Conservation (phyloP, 768 basidiomycete genomes). For the Hygrocybe punicea region DNA sequence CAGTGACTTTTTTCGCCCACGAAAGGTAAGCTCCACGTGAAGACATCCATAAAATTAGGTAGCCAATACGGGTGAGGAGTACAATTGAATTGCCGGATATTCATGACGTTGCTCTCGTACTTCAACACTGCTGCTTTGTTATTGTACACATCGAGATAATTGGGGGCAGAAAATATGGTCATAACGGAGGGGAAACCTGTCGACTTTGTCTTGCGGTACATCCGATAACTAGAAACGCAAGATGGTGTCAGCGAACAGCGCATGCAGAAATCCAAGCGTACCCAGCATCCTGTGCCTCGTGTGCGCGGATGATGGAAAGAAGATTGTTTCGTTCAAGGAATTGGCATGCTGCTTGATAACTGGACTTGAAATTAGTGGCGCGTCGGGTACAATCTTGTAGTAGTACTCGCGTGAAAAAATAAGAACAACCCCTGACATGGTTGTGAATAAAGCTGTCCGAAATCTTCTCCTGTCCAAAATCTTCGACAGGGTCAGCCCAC, state of each 20-base stretch:
- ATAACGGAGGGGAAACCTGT: slow-evolving; percentile 99
- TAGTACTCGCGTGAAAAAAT: slow-evolving; percentile 66
- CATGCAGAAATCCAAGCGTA: slow-evolving; percentile 33
- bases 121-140: slow-evolving; percentile 99
- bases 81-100: slow-evolving; percentile 97
- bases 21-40: slow-evolving; percentile 98
- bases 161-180: slow-evolving; percentile 99
- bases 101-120: slow-evolving; percentile 98
- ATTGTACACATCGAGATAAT: slow-evolving; percentile 97
- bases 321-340: slow-evolving; percentile 98
- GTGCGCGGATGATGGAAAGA: slow-evolving; percentile 93
- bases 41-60: slow-evolving; percentile 99
- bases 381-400: neutral
- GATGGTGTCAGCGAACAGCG: neutral
- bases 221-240: slow-evolving; percentile 7
- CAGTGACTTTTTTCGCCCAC: slow-evolving; percentile 90
- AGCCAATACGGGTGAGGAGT: slow-evolving; percentile 96
- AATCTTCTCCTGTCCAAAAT: slow-evolving; percentile 93
- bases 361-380: slow-evolving; percentile 27
- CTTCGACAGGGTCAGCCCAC: slow-evolving; percentile 97
- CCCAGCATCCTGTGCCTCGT: slow-evolving; percentile 99
- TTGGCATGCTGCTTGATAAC: slow-evolving; percentile 93
- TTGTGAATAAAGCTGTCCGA: slow-evolving; percentile 91
- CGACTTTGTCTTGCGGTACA: slow-evolving; percentile 96
- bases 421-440: slow-evolving; percentile 94